Conservation (phyloP, 257 asterid genomes). For the Capsicum baccatum region DNA sequence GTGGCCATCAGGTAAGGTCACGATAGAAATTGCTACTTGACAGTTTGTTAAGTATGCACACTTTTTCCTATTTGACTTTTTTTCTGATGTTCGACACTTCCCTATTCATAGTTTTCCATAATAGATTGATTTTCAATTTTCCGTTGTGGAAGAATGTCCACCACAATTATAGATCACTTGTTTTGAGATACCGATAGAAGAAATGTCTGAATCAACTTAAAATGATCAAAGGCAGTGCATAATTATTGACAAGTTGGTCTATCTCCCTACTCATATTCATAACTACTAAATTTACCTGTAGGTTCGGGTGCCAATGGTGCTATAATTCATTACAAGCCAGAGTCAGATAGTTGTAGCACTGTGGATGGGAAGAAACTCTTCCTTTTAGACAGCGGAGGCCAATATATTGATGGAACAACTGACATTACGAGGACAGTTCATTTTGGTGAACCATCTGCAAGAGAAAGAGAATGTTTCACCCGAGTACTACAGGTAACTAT, state of each 20-base stretch:
- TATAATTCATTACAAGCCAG: slow-evolving; percentile 91
- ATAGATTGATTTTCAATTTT: background rate
- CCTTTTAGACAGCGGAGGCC: slow-evolving; percentile 96
- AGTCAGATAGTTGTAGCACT: slow-evolving; percentile 68
- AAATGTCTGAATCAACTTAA: background rate
- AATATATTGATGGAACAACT: slow-evolving; percentile 94
- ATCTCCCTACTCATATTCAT: background rate
- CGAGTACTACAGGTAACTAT: slow-evolving; percentile 83
- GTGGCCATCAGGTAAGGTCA: slow-evolving; percentile 15
- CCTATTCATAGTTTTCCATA: background rate
- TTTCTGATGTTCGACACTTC: background rate
- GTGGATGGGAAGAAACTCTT: slow-evolving; percentile 82
- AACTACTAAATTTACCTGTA: slow-evolving; percentile 37
- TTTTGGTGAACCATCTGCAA: slow-evolving; percentile 84
- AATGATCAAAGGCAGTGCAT: background rate
- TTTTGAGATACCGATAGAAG: background rate
- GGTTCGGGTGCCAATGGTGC: slow-evolving; percentile 99
- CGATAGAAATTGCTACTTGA: background rate
- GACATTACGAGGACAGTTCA: slow-evolving; percentile 95
- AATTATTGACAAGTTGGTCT: slow-evolving; percentile 1
- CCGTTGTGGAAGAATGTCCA: background rate
- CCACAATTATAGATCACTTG: background rate
- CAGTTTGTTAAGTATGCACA: slow-evolving; percentile 9
- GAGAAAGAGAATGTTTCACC: slow-evolving; percentile 91
- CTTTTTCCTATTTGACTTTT: background rate